A percentile compares a stretch with the other conserved stretches of the same genome.
Conservation (phyloP, 2,329 filamentous ascomycete genomes). For the Xylaria sp. region DNA sequence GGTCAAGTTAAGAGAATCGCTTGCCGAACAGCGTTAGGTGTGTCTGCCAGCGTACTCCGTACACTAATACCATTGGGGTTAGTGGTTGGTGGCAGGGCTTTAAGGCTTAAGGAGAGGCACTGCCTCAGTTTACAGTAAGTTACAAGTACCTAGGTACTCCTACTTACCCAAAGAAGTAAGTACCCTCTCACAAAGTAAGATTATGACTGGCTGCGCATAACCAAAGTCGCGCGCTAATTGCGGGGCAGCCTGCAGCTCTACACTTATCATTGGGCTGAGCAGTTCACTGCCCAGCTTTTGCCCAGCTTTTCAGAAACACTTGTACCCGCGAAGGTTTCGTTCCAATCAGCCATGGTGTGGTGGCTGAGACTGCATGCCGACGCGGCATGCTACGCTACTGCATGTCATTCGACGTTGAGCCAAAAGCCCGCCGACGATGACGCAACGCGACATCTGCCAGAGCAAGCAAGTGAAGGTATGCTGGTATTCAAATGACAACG, state of each 20-base stretch:
- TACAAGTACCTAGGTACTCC: no score
- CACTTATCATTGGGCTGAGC: slow-evolving; percentile 13
- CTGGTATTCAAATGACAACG: no score
- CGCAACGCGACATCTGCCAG: neutral
- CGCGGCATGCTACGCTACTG: slow-evolving; percentile 16
- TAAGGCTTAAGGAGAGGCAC: neutral
- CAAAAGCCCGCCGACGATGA: neutral
- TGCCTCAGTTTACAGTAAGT: neutral
- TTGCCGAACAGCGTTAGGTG: slow-evolving; percentile 23
- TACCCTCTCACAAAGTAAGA: neutral
- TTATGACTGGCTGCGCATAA: neutral
- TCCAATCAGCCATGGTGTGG: slow-evolving; percentile 19
- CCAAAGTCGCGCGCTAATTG: slow-evolving; percentile 4
- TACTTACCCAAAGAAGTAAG: neutral
- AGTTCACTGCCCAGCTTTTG: slow-evolving; percentile 6
- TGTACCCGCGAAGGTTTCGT: no score
- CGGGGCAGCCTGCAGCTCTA: slow-evolving; percentile 16
- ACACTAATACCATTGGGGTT: neutral
- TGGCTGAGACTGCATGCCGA: slow-evolving; percentile 22
- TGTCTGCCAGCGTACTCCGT: no score
- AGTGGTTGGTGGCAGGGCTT: neutral
- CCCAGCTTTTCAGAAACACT: neutral
- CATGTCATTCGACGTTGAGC: slow-evolving; percentile 13
- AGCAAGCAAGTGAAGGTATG: neutral
- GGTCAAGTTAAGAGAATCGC: neutral